These are phyloP conservation scores for Boletus speciosus DNA, from an alignment of 768 basidiomycete genomes.

Conservation along the genomic window DNA sequence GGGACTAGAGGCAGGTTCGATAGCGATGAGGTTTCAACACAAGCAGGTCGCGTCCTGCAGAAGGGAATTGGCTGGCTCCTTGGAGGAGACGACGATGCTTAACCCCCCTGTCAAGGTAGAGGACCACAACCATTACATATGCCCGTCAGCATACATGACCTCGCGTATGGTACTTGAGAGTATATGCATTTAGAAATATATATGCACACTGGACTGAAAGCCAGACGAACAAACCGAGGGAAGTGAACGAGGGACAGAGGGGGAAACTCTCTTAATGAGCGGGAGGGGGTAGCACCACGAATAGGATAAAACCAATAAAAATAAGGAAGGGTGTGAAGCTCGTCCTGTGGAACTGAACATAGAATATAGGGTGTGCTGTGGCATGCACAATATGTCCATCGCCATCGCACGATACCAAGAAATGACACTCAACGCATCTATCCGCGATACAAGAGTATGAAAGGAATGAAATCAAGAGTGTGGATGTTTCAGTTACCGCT, in stretches of 20 bases:
- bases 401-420: constrained; percentile 12
- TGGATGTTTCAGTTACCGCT: constrained; percentile 33
- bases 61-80: constrained; percentile 96
- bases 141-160: constrained; percentile 12
- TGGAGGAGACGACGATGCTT: constrained; percentile 64
- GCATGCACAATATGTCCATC: constrained; percentile 9
- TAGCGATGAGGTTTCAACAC: constrained; percentile 62
- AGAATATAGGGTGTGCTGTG: constrained; percentile 11
- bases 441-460: constrained; percentile 14
- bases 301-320: constrained; percentile 31
- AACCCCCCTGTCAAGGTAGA: not conserved
- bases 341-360: constrained; percentile 7
- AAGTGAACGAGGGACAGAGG: not conserved
- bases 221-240: constrained; percentile 28
- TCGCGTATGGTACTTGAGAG: constrained; percentile 15
- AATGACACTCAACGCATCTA: constrained; percentile 11
- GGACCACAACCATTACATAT: constrained; percentile 13
- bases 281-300: constrained; percentile 20
- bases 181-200: constrained; percentile 20
- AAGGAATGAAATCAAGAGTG: constrained; percentile 10
- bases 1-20: constrained; percentile 42
- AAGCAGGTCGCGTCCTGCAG: constrained; percentile 75
- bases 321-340: constrained; percentile 7
- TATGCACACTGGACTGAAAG: constrained; percentile 25
- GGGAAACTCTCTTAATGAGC: constrained; percentile 18